phyloP scores from a whole-genome alignment of 1,284 basidiomycete genomes.

The Gomphus bonarii region DNA sequence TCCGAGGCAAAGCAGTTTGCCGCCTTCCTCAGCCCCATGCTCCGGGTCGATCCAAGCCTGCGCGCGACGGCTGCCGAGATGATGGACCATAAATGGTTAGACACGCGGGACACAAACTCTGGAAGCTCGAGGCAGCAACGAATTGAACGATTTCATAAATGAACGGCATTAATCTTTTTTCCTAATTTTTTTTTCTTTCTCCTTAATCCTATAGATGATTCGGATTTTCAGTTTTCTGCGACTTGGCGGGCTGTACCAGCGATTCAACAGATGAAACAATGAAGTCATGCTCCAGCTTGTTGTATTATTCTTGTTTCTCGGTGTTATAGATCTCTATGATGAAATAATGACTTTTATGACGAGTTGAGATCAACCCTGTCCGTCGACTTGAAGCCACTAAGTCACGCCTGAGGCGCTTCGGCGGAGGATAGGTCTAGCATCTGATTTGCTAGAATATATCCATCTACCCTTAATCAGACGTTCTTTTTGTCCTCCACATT shows the following conservation, averaged over 20 bases:
- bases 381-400: too few species aligned
- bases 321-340: not conserved
- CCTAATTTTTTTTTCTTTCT: not conserved
- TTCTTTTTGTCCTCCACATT: not conserved
- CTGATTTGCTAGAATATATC: not conserved
- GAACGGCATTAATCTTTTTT: not conserved
- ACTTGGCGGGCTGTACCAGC: not conserved
- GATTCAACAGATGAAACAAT: not conserved
- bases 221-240: not conserved
- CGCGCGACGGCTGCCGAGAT: conserved; percentile 67
- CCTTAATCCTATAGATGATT: not conserved
- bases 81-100: conserved; percentile 66
- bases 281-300: not conserved
- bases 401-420: not conserved
- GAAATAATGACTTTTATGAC: not conserved
- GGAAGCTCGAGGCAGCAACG: not conserved
- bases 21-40: conserved; percentile 74
- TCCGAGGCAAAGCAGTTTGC: conserved; percentile 50
- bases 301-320: not conserved
- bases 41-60: conserved; percentile 57
- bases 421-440: not conserved
- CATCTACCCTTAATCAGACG: not conserved
- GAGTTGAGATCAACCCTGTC: too few species aligned
- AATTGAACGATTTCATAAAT: not conserved
- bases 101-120: not conserved